These are phyloP conservation scores for Scedosporium dehoogii DNA, from an alignment of 2,329 filamentous ascomycete species.

Conservation along the genomic window DNA sequence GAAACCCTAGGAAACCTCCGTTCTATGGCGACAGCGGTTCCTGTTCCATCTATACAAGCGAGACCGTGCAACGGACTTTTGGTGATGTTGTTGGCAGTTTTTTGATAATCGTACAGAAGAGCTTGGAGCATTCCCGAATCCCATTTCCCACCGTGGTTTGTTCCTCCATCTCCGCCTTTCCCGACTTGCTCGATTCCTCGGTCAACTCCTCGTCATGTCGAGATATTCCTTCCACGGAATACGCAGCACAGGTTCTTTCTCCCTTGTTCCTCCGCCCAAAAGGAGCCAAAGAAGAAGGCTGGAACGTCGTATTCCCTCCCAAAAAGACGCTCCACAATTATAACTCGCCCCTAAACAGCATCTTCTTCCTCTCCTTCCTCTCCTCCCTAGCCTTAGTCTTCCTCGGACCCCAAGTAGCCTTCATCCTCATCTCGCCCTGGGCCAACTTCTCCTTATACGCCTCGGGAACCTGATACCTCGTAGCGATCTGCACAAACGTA, in stretches of 20 bases:
- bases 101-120: neutral
- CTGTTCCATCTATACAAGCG: neutral
- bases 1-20: neutral
- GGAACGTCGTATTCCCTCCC: neutral
- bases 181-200: neutral
- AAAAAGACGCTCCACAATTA: constrained; percentile 18
- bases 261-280: no score
- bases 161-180: constrained; percentile 1
- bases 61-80: constrained; percentile 4
- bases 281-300: neutral
- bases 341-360: constrained; percentile 43
- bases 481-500: constrained; percentile 49
- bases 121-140: neutral
- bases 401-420: constrained; percentile 48
- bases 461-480: constrained; percentile 27
- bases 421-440: constrained; percentile 35
- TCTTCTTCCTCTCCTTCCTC: constrained; percentile 38
- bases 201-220: no score
- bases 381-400: constrained; percentile 46
- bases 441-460: constrained; percentile 37
- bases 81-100: constrained; percentile 3
- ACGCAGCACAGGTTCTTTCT: no score
- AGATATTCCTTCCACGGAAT: no score
- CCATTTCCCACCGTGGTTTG: neutral
- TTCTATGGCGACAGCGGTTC: neutral